These are phyloP conservation scores for Pholiota microspora DNA, from an alignment of 768 basidiomycete species.

Conservation along the genomic window DNA sequence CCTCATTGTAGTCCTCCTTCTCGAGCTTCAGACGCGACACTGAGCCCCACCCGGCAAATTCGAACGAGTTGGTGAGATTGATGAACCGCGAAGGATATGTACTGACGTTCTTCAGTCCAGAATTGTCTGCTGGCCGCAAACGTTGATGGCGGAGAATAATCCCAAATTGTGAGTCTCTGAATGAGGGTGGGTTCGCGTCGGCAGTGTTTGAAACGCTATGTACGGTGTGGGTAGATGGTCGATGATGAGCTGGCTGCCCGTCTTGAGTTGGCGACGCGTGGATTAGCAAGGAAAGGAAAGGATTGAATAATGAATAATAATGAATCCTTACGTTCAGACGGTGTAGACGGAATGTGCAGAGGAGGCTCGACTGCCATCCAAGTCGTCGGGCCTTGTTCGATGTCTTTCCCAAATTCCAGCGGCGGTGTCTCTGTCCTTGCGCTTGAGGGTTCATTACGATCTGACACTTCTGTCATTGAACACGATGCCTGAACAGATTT, in stretches of 20 bases:
- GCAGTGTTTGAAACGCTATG: not conserved
- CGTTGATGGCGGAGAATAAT: constrained; percentile 62
- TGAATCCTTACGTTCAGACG: too few species aligned
- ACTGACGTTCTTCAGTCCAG: constrained; percentile 34
- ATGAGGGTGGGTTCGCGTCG: constrained; percentile 34
- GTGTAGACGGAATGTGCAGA: too few species aligned
- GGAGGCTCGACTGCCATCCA: not conserved
- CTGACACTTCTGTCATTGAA: not conserved
- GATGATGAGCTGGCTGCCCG: too few species aligned
- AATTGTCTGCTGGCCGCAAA: constrained; percentile 40
- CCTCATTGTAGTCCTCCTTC: constrained; percentile 37
- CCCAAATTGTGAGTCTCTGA: constrained; percentile 48
- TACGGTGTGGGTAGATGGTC: not conserved
- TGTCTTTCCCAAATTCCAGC: not conserved
- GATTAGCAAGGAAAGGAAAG: too few species aligned
- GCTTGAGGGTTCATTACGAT: not conserved
- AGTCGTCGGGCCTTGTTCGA: not conserved
- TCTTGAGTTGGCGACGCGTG: too few species aligned
- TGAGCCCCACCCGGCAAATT: constrained; percentile 74
- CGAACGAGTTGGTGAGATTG: constrained; percentile 60
- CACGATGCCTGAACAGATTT: not conserved
- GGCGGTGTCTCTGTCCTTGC: not conserved
- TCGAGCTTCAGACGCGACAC: constrained; percentile 44
- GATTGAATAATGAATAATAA: too few species aligned
- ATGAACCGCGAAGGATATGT: constrained; percentile 58